phyloP scores from a whole-genome alignment of 2,329 filamentous ascomycete species.

The Penicillium sp. region DNA sequence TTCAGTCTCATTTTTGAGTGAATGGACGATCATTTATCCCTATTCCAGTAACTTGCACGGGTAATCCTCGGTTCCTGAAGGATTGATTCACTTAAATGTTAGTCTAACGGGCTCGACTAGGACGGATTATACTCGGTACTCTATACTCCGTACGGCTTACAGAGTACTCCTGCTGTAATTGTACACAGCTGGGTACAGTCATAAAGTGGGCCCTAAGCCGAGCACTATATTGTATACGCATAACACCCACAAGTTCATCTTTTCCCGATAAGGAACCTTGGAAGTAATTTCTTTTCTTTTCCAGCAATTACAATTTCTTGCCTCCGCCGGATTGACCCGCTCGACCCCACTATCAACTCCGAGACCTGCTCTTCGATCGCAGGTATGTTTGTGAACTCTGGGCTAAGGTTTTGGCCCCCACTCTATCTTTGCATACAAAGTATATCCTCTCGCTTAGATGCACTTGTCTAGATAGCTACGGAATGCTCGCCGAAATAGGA shows the following conservation, averaged over 20 bases:
- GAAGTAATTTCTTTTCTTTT: background rate
- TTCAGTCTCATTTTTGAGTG: background rate
- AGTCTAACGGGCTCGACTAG: background rate
- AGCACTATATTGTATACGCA: background rate
- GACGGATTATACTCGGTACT: background rate
- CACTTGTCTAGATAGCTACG: background rate
- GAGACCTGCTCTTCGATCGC: background rate
- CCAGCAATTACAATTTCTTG: background rate
- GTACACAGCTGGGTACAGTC: background rate
- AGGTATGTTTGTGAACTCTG: background rate
- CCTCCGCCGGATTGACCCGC: background rate
- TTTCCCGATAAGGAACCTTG: background rate
- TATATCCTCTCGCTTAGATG: background rate
- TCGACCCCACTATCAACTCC: background rate
- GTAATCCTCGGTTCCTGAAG: background rate
- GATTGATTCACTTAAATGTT: background rate
- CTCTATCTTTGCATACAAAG: background rate
- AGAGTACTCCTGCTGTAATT: too few species aligned
- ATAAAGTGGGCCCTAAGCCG: background rate
- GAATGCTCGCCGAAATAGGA: background rate
- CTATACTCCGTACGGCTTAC: background rate
- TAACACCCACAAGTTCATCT: background rate
- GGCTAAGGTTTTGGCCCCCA: background rate
- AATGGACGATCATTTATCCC: background rate
- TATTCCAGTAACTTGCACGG: background rate